phyloP scores from a whole-genome alignment of 2,329 filamentous ascomycete genomes.

The Aspergillus transmontanensis region DNA sequence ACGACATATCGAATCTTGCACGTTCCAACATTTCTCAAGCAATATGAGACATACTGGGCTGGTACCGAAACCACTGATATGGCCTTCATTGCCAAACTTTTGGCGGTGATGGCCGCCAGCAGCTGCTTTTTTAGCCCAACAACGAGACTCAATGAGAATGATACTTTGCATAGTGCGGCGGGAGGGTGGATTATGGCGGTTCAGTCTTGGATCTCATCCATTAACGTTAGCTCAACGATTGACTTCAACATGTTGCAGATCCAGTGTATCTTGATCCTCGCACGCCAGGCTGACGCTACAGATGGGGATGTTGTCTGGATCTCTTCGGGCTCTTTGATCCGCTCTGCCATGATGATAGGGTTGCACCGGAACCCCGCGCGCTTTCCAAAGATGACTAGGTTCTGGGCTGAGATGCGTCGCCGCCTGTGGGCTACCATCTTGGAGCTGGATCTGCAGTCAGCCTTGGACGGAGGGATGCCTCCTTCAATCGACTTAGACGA shows the following conservation, averaged over 20 bases:
- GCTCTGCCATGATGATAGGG: slow-evolving; percentile 46
- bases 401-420: slow-evolving; percentile 49
- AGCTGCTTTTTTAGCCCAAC: slow-evolving; percentile 44
- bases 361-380: slow-evolving; percentile 43
- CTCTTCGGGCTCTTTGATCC: slow-evolving; percentile 41
- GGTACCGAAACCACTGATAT: slow-evolving; percentile 43
- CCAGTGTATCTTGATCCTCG: slow-evolving; percentile 36
- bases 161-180: slow-evolving; percentile 51
- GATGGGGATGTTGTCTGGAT: slow-evolving; percentile 40
- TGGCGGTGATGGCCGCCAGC: slow-evolving; percentile 45
- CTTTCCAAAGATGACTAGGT: slow-evolving; percentile 37
- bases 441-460: slow-evolving; percentile 44
- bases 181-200: slow-evolving; percentile 44
- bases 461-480: slow-evolving; percentile 37
- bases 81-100: slow-evolving; percentile 51
- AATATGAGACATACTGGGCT: slow-evolving; percentile 60
- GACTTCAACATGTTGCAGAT: slow-evolving; percentile 36
- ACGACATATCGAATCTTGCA: slow-evolving; percentile 61
- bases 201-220: slow-evolving; percentile 37
- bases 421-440: slow-evolving; percentile 50
- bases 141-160: slow-evolving; percentile 24
- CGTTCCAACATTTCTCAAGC: slow-evolving; percentile 57
- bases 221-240: slow-evolving; percentile 33
- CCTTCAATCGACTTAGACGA: slow-evolving; percentile 38
- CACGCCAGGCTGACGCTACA: slow-evolving; percentile 32